Conservation (phyloP, 345 rosid genomes). For the Gossypium turneri region DNA sequence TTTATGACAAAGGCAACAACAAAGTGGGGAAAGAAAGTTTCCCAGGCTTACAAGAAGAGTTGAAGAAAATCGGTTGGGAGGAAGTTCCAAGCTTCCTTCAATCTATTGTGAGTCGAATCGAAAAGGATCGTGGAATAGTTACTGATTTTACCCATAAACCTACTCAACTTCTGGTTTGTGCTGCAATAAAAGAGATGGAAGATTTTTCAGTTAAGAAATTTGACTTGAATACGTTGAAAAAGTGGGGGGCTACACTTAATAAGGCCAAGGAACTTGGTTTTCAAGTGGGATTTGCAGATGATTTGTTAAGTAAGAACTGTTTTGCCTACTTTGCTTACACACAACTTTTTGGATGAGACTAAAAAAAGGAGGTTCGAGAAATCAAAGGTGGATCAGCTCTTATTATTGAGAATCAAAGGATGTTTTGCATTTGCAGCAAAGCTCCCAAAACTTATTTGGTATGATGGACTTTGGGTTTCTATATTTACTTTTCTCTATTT, state of each 20-base stretch:
- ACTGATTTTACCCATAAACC: accelerated
- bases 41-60: no score
- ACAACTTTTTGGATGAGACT: not conserved
- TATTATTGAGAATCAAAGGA: no score
- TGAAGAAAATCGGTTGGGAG: no score
- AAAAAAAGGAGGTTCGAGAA: no score
- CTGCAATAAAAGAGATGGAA: not conserved
- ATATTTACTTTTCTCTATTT: not conserved
- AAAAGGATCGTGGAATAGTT: not conserved
- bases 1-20: no score
- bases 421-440: not conserved
- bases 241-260: not conserved
- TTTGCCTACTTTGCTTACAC: not conserved
- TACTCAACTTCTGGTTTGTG: not conserved
- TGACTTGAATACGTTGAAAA: not conserved
- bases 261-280: not conserved
- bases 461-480: not conserved
- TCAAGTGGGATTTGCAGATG: not conserved
- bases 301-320: not conserved
- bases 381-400: no score
- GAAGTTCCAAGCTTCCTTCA: no score
- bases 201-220: not conserved
- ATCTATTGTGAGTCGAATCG: no score
- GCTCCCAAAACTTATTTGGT: not conserved
- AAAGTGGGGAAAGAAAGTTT: no score